Evolutionary conservation across 129 eudicot genomes (phyloP).

Genomic region (Solidago caesia): DNA sequence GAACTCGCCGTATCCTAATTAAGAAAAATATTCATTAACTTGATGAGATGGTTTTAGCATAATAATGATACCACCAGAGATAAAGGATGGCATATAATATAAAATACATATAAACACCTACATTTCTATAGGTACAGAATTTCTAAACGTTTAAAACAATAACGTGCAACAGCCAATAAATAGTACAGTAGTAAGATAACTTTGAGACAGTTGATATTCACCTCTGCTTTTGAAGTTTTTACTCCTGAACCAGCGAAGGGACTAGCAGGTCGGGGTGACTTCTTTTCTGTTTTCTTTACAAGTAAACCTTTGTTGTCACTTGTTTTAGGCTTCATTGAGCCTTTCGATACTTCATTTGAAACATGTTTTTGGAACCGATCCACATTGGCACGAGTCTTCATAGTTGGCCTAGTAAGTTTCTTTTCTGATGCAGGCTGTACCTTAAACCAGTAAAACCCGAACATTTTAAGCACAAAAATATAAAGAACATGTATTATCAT

Average conservation of each 20-base stretch:
- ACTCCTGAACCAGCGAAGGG: constrained; percentile 27
- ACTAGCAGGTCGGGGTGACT: constrained; percentile 38
- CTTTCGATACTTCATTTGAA: constrained; percentile 40
- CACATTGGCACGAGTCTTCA: constrained; percentile 33
- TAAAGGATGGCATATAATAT: neutral
- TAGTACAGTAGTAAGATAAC: neutral
- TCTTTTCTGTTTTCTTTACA: constrained; percentile 43
- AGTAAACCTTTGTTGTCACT: constrained; percentile 24
- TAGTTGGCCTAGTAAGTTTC: constrained; percentile 30
- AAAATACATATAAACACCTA: neutral
- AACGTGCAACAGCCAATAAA: neutral
- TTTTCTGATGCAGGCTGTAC: constrained; percentile 37
- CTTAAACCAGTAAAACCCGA: constrained; percentile 28
- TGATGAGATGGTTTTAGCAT: neutral
- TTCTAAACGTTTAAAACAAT: neutral
- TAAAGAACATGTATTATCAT: neutral
- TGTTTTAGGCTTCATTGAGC: constrained; percentile 36
- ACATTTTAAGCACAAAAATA: constrained; percentile 18
- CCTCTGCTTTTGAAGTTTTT: constrained; percentile 49
- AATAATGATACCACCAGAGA: neutral
- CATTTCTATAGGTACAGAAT: neutral
- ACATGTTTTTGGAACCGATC: constrained; percentile 33
- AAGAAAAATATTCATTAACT: neutral
- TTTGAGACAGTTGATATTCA: constrained; percentile 24
- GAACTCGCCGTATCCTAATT: constrained; percentile 35